Evolutionary conservation across 1,139 yeast species (phyloP).

Genomic region (Yarrowia galli): DNA sequence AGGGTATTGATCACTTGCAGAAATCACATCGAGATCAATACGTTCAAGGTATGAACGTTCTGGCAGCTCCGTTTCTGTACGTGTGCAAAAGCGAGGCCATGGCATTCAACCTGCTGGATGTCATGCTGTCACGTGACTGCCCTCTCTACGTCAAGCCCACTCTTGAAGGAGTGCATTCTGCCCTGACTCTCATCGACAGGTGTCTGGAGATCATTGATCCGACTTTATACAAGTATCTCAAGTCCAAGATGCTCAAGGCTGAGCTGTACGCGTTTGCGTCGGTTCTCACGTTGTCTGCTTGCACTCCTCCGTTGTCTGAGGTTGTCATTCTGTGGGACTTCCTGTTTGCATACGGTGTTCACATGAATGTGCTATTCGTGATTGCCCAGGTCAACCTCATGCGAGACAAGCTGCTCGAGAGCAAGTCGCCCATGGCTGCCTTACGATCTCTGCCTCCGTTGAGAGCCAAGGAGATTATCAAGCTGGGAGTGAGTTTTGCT

Average conservation of each 20-base stretch:
- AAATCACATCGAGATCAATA: conserved; percentile 52
- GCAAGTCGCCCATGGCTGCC: conserved; percentile 75
- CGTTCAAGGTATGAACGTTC: conserved; percentile 91
- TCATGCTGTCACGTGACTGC: conserved; percentile 64
- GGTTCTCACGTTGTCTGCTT: conserved; percentile 83
- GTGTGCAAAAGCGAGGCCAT: conserved; percentile 84
- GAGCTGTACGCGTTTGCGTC: conserved; percentile 91
- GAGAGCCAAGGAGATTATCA: conserved; percentile 77
- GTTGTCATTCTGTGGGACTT: conserved; percentile 88
- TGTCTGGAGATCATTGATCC: conserved; percentile 79
- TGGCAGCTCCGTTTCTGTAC: conserved; percentile 84
- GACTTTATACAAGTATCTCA: conserved; percentile 65
- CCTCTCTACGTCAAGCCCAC: conserved; percentile 83
- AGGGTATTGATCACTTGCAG: conserved; percentile 38
- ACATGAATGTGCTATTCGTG: conserved; percentile 81
- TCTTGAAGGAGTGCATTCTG: conserved; percentile 84
- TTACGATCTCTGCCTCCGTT: conserved; percentile 76
- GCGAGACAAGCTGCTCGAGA: conserved; percentile 63
- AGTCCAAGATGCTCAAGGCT: conserved; percentile 71
- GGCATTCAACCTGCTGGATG: conserved; percentile 75
- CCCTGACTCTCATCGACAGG: conserved; percentile 66
- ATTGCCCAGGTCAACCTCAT: conserved; percentile 83
- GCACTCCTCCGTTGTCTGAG: conserved; percentile 84
- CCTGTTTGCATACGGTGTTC: conserved; percentile 88
- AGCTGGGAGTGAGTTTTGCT: conserved; percentile 79